These are phyloP conservation scores for Yarrowia yakushimensis DNA, from an alignment of 805 yeast genomes.

Conservation along the genomic window DNA sequence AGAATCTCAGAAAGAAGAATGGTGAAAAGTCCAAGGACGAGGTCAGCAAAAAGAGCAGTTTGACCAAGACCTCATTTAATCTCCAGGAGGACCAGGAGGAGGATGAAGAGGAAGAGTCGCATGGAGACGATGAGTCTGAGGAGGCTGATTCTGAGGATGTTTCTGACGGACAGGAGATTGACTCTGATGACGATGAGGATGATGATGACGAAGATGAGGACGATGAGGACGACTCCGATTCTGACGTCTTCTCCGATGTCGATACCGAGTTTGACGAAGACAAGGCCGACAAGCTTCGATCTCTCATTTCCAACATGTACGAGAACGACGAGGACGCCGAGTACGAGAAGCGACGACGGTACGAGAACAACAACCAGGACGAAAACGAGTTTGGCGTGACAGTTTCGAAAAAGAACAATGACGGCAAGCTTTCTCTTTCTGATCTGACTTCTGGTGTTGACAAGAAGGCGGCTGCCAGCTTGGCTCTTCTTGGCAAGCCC, in stretches of 20 bases:
- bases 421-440: constrained; percentile 63
- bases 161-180: background rate
- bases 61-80: background rate
- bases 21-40: constrained; percentile 27
- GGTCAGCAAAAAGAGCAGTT: background rate
- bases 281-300: constrained; percentile 45
- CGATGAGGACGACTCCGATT: constrained; percentile 32
- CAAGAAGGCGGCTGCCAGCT: constrained; percentile 48
- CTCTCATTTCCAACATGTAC: constrained; percentile 35
- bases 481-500: constrained; percentile 42
- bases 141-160: background rate
- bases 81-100: constrained; percentile 28
- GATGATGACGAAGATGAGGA: constrained; percentile 27
- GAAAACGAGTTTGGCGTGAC: constrained; percentile 68
- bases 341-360: constrained; percentile 45
- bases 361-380: constrained; percentile 51
- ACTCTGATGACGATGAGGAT: background rate
- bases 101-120: constrained; percentile 28
- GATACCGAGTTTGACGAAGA: constrained; percentile 38
- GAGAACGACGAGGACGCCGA: constrained; percentile 32
- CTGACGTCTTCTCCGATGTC: constrained; percentile 5
- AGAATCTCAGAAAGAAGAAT: constrained; percentile 27
- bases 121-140: constrained; percentile 32
- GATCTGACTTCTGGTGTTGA: constrained; percentile 64
- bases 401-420: constrained; percentile 35